Evolutionary conservation across 225 moss, liverwort and hornwort genomes (phyloP).

Genomic region (Pseudoscleropodium purum): DNA sequence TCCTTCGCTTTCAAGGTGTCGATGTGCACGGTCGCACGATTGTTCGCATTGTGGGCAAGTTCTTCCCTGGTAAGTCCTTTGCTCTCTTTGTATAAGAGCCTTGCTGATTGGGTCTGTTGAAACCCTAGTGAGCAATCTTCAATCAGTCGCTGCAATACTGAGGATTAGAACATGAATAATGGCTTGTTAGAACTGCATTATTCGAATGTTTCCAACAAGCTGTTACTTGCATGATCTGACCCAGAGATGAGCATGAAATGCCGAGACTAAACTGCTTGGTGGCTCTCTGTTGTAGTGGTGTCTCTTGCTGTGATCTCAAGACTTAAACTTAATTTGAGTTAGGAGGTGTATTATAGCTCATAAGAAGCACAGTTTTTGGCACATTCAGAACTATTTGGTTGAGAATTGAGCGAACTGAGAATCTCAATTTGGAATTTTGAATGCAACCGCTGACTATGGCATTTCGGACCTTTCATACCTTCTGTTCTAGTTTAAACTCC

Average conservation of each 20-base stretch:
- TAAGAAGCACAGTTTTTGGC: neutral
- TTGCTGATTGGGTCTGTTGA: neutral
- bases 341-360: neutral
- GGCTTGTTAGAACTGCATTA: neutral
- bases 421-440: neutral
- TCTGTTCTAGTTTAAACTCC: neutral
- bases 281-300: neutral
- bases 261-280: neutral
- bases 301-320: neutral
- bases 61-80: conserved; percentile 18
- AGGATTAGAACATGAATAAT: neutral
- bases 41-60: conserved; percentile 34
- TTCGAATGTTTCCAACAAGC: neutral
- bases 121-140: neutral
- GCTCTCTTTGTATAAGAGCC: neutral
- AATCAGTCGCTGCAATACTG: neutral
- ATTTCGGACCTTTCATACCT: neutral
- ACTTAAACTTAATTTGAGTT: neutral
- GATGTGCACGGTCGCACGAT: conserved; percentile 11
- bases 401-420: neutral
- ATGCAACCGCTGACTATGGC: neutral
- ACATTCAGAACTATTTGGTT: neutral
- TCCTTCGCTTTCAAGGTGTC: conserved; percentile 18
- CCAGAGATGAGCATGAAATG: neutral
- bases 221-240: neutral